phyloP scores from a whole-genome alignment of 2,329 filamentous ascomycete genomes.

The Penicillium expansum region DNA sequence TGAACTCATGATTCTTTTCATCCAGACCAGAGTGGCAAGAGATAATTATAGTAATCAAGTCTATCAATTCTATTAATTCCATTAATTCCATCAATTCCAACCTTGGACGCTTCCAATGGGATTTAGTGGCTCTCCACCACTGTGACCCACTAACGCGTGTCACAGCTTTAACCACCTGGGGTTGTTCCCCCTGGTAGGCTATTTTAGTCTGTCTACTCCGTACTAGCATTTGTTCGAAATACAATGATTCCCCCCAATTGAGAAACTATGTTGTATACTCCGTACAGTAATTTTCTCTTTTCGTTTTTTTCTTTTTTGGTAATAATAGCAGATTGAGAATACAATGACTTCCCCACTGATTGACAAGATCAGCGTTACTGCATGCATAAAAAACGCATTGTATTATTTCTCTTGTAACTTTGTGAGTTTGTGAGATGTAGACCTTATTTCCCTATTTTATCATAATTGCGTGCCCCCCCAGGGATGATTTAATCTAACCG shows the following conservation, averaged over 20 bases:
- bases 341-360: constrained; percentile 20
- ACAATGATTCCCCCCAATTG: no score
- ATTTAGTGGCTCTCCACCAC: constrained; percentile 13
- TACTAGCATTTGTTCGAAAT: no score
- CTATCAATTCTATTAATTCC: constrained; percentile 1
- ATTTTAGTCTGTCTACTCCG: neutral
- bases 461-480: constrained; percentile 9
- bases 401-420: constrained; percentile 16
- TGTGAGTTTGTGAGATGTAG: no score
- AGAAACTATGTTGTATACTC: no score
- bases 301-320: neutral
- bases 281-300: neutral
- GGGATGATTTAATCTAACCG: constrained; percentile 12
- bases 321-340: neutral
- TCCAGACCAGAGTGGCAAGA: constrained; percentile 7
- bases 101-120: constrained; percentile 24
- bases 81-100: no score
- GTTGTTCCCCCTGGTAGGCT: neutral
- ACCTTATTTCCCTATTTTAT: constrained; percentile 4
- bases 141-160: constrained; percentile 37
- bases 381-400: constrained; percentile 20
- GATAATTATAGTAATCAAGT: constrained; percentile 19
- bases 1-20: no score
- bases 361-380: constrained; percentile 16
- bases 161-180: constrained; percentile 16